Conservation (phyloP, 805 yeast species). For the Zygosaccharomyces gambellarensis region DNA sequence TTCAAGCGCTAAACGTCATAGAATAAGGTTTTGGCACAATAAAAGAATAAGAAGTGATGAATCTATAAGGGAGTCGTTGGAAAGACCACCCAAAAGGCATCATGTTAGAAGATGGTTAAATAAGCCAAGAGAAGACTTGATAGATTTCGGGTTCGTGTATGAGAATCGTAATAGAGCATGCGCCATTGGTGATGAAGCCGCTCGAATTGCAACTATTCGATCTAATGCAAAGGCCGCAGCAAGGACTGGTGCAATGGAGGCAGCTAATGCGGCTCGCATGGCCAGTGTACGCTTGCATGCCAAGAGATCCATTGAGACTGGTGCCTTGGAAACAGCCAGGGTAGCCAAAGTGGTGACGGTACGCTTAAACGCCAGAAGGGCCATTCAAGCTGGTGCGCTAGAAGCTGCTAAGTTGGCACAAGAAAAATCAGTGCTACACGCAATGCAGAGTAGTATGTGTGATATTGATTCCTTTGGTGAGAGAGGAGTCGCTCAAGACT, state of each 20-base stretch:
- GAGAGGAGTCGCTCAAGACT: no score
- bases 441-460: no score
- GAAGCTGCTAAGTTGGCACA: background rate
- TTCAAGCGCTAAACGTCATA: background rate
- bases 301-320: background rate
- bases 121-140: background rate
- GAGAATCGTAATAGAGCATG: background rate
- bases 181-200: background rate
- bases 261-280: background rate
- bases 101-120: constrained; percentile 1
- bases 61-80: background rate
- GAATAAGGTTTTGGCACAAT: background rate
- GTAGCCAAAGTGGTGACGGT: background rate
- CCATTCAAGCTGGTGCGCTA: background rate
- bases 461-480: no score
- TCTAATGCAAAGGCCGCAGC: background rate
- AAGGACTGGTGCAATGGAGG: background rate
- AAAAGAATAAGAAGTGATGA: background rate
- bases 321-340: background rate
- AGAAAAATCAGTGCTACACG: background rate
- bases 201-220: constrained; percentile 1
- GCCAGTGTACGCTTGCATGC: background rate
- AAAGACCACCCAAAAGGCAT: background rate
- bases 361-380: background rate
- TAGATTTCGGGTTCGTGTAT: background rate